A percentile compares a stretch with the other conserved stretches of the same genome.
Conservation (phyloP, 768 basidiomycete species). For the Kwoniella pini region DNA sequence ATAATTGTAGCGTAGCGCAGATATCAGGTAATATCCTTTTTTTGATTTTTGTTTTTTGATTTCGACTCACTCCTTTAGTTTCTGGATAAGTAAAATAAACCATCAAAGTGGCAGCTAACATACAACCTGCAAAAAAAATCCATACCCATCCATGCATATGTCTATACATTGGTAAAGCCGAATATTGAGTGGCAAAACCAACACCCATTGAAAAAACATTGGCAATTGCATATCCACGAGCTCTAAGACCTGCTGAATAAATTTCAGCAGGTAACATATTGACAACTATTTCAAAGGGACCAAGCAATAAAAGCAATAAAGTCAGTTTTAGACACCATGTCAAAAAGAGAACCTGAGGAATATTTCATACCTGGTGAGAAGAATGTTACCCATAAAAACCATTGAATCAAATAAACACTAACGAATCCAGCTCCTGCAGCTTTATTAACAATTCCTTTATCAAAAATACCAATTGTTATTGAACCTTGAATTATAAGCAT, state of each 20-base stretch:
- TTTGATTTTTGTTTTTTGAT: no score
- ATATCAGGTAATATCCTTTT: not conserved
- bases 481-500: slow-evolving; percentile 36
- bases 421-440: slow-evolving; percentile 39
- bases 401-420: slow-evolving; percentile 34
- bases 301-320: no score
- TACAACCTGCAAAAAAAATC: slow-evolving; percentile 40
- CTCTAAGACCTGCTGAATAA: slow-evolving; percentile 38
- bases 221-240: slow-evolving; percentile 37
- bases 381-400: slow-evolving; percentile 42
- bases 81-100: slow-evolving; percentile 41
- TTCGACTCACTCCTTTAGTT: slow-evolving; percentile 38
- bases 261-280: slow-evolving; percentile 43
- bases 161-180: slow-evolving; percentile 39
- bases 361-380: slow-evolving; percentile 29
- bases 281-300: slow-evolving; percentile 13
- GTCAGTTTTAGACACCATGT: no score
- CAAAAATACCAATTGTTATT: slow-evolving; percentile 31
- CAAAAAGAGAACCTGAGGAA: not conserved
- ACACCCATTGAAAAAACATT: slow-evolving; percentile 42
- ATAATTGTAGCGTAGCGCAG: not conserved
- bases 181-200: slow-evolving; percentile 40
- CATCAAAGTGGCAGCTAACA: slow-evolving; percentile 29
- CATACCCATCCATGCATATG: slow-evolving; percentile 39
- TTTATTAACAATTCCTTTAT: slow-evolving; percentile 34